phyloP scores from a whole-genome alignment of 2,329 filamentous ascomycete genomes.

The Hypoxylon sp. region DNA sequence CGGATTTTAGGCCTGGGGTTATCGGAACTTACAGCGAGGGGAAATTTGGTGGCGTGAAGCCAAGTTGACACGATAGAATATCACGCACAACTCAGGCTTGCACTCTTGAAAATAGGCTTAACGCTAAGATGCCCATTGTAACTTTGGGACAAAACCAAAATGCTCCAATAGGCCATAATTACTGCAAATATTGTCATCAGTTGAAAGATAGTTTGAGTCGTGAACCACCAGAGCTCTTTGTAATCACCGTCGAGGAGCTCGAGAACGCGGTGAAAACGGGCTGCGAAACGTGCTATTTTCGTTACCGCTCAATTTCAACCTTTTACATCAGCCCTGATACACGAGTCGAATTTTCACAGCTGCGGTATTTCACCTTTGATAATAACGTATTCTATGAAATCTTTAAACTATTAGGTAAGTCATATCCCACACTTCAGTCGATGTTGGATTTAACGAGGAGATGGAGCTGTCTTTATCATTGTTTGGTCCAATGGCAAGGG shows the following conservation, averaged over 20 bases:
- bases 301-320: neutral
- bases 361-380: constrained; percentile 5
- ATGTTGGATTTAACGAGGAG: neutral
- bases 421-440: neutral
- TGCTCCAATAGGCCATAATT: neutral
- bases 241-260: neutral
- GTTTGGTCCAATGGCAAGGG: too few relatives aligned
- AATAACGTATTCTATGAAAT: constrained; percentile 5
- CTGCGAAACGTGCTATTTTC: constrained; percentile 1
- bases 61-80: neutral
- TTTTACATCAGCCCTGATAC: constrained; percentile 9
- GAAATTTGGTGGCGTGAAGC: neutral
- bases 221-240: neutral
- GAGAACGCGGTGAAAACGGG: constrained; percentile 3
- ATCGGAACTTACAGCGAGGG: neutral
- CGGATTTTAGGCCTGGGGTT: neutral
- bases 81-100: neutral
- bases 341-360: constrained; percentile 3
- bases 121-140: neutral
- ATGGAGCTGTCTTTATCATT: neutral
- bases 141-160: neutral
- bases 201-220: neutral
- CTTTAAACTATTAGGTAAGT: neutral
- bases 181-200: constrained; percentile 5
- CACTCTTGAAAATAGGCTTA: neutral